Evolutionary conservation across 306 rosid species (phyloP), one percentile per base, ranked within the genome.

Genomic region (Aeschynomene evenia): DNA sequence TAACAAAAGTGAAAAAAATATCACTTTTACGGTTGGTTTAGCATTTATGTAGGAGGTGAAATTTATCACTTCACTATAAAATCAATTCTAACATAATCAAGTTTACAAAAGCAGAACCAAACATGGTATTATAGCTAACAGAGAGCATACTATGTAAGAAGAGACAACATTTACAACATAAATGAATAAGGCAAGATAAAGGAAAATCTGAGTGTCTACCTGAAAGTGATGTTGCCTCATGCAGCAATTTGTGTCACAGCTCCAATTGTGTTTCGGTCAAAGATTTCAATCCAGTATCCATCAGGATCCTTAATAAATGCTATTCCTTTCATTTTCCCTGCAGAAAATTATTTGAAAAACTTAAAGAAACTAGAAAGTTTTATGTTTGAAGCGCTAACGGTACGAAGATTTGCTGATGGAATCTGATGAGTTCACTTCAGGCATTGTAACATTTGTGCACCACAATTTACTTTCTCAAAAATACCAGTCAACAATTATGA

Each of bases 261-360:
- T 62, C 88, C 89, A 12, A 94, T 84, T 19, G 73, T 16, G 80
- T 91, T 80, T n/a, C 61, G 85, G 73, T 94, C 99, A 63, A 94
- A 94, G 50, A 90, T 80, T 85, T 94, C 99, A 74, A 94, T 87
- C 97, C 96, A 94, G 73, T 94, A 94, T 55, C 89, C 97, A 83
- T 94, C 97, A 3, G 99, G 99, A 80, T 94, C 97, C 83, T 94
- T 88, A 19, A 94, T 87, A 79, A 88, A 91, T 36, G 97, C 97
- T 63, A 94, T 77, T 49, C 99, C 96, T 72, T 91, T 94, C 95
- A 94, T 85, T 80, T 94, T 87, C 34, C 97, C 97, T 91, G 83
- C 85, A 82, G 55, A 43, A 71, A 72, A 12, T 36, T 70, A n/a
- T 15, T 39, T 52, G 9, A 7, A 48, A 36, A 34, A 46, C 20